Base-by-base conservation (phyloP, 768 basidiomycete genomes). In the Scleroderma bovista region DNA sequence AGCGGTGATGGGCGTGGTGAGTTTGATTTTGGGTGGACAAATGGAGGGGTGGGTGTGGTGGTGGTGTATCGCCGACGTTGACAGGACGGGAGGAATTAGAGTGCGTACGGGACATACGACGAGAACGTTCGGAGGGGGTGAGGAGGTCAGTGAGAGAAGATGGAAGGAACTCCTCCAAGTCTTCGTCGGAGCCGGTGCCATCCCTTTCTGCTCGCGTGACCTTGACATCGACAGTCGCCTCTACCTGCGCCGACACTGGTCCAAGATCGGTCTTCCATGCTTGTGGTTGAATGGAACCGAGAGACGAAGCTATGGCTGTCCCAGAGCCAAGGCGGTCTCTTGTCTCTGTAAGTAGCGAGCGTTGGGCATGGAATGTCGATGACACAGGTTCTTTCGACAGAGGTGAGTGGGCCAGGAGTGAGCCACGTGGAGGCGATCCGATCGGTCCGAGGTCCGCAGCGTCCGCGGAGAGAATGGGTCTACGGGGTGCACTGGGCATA, bases 111-210 rank as follows among this genome's bases (percentile, higher is more conserved):
- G 86, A 88, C 78, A 91, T 84, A 39, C 93, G 73, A 29, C 94
- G 74, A 29, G 80, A 86, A 55, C 85, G 77, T 69, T 97, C 95
- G 57, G 85, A 86, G 0, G 90, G 89, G 0, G 93, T 95, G 42
- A 98, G 72, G 7, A 98, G 75, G 52, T 97, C 94, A 23, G 83
- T 90, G 42, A 98, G 71, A 4, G 86, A 89, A 48, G 88, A 84
- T 0, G 95, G 95, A 26, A 98, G 65, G 64, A 97, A 88, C 50
- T 93, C 93, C 60, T 93, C 91, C 43, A 90, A 62, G 56, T 93
- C 89, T 40, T 83, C 90, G 44, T 86, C 87, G 23, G 44, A 37
- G 5, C 45, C 36, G 7, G 44, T 20, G 17, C 83, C 83, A 16
- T 76, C 77, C 65, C 68, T 41, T 57, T 54, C 29, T 55, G 50